Evolutionary conservation across 371 early-diverging fungal species (phyloP).

Genomic region (Batkoa obscura): DNA sequence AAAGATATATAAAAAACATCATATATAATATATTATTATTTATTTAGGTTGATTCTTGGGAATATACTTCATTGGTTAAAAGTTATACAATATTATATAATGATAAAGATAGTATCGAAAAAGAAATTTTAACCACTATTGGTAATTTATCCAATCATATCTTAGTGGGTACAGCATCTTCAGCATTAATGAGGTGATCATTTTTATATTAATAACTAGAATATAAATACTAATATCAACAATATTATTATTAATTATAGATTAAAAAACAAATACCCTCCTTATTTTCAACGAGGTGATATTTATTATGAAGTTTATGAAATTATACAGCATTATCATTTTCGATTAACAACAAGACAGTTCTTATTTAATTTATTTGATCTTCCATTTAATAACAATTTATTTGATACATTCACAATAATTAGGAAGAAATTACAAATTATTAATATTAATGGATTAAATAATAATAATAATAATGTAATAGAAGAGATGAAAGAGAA

Average conservation of each 20-base stretch:
- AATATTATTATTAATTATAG: constrained; percentile 9
- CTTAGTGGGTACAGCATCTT: constrained; percentile 56
- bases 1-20: neutral
- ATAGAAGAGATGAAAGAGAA: too few relatives aligned
- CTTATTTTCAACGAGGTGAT: constrained; percentile 27
- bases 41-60: neutral
- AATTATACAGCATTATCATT: constrained; percentile 45
- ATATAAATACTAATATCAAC: constrained; percentile 9
- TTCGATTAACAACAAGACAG: constrained; percentile 48
- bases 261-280: constrained; percentile 30
- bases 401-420: constrained; percentile 9
- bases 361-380: constrained; percentile 69
- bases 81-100: too few relatives aligned
- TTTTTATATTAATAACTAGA: too few relatives aligned
- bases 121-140: constrained; percentile 47
- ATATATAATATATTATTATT: neutral
- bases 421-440: neutral
- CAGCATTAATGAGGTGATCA: constrained; percentile 29
- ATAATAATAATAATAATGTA: too few relatives aligned
- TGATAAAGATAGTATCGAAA: constrained; percentile 13
- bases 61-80: neutral
- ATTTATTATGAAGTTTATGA: constrained; percentile 43
- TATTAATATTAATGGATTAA: too few relatives aligned
- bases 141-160: constrained; percentile 76
- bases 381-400: constrained; percentile 23